Base-by-base conservation (phyloP, 345 rosid species). In the Linum tenue region DNA sequence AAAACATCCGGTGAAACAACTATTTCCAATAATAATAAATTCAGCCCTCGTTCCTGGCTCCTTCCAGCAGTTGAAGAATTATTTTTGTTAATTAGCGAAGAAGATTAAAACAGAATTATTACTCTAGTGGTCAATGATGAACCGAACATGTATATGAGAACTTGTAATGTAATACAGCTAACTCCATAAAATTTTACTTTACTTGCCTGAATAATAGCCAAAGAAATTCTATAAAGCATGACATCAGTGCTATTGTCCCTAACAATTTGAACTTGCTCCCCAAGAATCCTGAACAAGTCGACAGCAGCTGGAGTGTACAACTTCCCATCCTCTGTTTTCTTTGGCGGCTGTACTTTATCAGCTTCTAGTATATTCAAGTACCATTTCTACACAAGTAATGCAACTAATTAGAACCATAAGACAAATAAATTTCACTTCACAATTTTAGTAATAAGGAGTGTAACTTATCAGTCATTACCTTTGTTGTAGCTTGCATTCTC, bases 231-330 rank as follows among this genome's bases (percentile, higher is more conserved):
- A 81, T 91, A 95, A 57, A 95, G 76, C 99, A 95, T 95, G 69
- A 86, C 78, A 79, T 95, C 97, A 5, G 96, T 91, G 85, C 97
- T 95, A 74, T 88, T 91, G 64, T 95, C 99, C 73, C 96, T 84
- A 41, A 95, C 99, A 77, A 86, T 91, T 80, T 95, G 96, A 80
- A 95, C 96, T 80, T 91, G 97, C 84, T 95, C 99, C 76, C 91
- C 96, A 15, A 95, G 95, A 72, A 95, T 95, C 82, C 99, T 91
- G 80, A 95, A 91, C 70, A 95, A 74, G 79, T 95, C 99, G 76
- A 95, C 97, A 61, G 99, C 99, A 79, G 99, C 97, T 61, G 97
- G 97, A 67, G 99, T 95, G 73, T 95, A 95, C 64, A 95, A 82
- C 82, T 95, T 95, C 59, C 99, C 99, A 73, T 95, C 99, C 64